Percentiles rank a stretch among this genome's conserved stretches.
Conservation (phyloP, 1,284 basidiomycete species). For the Apiotrichum brassicae region DNA sequence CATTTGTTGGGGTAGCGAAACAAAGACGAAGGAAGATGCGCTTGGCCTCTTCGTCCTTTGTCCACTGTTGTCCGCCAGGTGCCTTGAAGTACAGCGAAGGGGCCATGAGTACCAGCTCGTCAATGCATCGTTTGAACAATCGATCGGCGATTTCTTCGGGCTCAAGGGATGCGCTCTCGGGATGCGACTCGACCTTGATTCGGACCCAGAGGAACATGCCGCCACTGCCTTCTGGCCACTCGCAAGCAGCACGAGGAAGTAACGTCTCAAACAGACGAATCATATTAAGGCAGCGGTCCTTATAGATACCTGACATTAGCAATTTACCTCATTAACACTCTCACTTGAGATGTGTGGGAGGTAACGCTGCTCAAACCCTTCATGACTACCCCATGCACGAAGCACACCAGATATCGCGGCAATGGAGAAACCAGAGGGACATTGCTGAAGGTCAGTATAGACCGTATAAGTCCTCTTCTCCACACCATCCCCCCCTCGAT, state of each 20-base stretch:
- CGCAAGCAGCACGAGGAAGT: slow-evolving; percentile 20
- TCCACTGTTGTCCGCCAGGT: slow-evolving; percentile 13
- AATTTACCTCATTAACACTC: neutral
- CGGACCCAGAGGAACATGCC: slow-evolving; percentile 43
- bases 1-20: slow-evolving; percentile 25
- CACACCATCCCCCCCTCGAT: neutral
- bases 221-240: slow-evolving; percentile 23
- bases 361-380: slow-evolving; percentile 37
- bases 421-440: slow-evolving; percentile 36
- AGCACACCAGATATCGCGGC: slow-evolving; percentile 33
- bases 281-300: slow-evolving; percentile 28
- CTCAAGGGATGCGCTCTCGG: slow-evolving; percentile 14
- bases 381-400: slow-evolving; percentile 35
- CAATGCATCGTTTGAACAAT: slow-evolving; percentile 27
- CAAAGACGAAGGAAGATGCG: slow-evolving; percentile 31
- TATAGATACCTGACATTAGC: slow-evolving; percentile 16
- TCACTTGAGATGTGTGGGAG: slow-evolving; percentile 31
- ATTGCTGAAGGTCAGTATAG: slow-evolving; percentile 17
- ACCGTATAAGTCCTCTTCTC: neutral
- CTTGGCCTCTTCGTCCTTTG: slow-evolving; percentile 27
- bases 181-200: slow-evolving; percentile 33
- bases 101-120: slow-evolving; percentile 24
- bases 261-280: slow-evolving; percentile 27
- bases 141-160: slow-evolving; percentile 27
- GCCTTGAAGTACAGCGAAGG: slow-evolving; percentile 34